These are phyloP conservation scores for Ophiostoma australiae DNA, from an alignment of 2,329 filamentous ascomycete genomes.

Conservation along the genomic window DNA sequence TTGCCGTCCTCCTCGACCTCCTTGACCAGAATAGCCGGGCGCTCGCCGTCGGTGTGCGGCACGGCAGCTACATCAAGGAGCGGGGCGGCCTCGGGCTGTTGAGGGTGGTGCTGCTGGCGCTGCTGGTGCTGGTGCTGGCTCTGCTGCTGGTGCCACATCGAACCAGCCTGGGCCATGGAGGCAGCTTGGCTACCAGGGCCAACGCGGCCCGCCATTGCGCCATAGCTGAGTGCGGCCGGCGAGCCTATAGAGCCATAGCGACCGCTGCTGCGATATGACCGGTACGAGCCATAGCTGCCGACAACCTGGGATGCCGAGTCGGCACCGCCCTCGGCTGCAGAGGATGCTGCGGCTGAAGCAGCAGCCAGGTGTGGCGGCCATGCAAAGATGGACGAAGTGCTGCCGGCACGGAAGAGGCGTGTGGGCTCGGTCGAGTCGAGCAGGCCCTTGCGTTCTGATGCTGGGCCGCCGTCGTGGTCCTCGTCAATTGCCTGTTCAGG, in stretches of 20 bases:
- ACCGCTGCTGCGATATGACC: constrained; percentile 39
- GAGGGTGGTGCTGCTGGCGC: neutral
- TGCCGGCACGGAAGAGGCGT: constrained; percentile 33
- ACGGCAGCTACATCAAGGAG: constrained; percentile 36
- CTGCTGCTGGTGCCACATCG: constrained; percentile 52
- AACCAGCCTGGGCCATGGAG: constrained; percentile 49
- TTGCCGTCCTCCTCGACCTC: constrained; percentile 85
- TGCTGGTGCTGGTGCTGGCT: constrained; percentile 32
- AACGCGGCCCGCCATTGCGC: constrained; percentile 35
- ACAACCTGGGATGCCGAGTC: constrained; percentile 18
- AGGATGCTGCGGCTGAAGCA: constrained; percentile 19
- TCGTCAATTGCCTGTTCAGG: constrained; percentile 7
- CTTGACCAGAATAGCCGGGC: constrained; percentile 77
- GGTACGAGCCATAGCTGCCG: constrained; percentile 50
- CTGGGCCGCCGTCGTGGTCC: constrained; percentile 15
- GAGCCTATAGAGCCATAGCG: constrained; percentile 4
- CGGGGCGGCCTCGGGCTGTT: neutral
- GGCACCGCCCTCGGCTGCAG: constrained; percentile 8
- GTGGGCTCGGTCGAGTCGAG: constrained; percentile 36
- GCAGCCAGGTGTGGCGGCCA: constrained; percentile 59
- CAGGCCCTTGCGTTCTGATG: constrained; percentile 43
- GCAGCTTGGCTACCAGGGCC: constrained; percentile 27
- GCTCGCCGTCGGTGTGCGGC: constrained; percentile 47
- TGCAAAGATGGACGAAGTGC: constrained; percentile 50
- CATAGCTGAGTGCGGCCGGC: constrained; percentile 41